These are phyloP conservation scores for Gremmenia infestans DNA, from an alignment of 2,329 filamentous ascomycete genomes.

Conservation along the genomic window DNA sequence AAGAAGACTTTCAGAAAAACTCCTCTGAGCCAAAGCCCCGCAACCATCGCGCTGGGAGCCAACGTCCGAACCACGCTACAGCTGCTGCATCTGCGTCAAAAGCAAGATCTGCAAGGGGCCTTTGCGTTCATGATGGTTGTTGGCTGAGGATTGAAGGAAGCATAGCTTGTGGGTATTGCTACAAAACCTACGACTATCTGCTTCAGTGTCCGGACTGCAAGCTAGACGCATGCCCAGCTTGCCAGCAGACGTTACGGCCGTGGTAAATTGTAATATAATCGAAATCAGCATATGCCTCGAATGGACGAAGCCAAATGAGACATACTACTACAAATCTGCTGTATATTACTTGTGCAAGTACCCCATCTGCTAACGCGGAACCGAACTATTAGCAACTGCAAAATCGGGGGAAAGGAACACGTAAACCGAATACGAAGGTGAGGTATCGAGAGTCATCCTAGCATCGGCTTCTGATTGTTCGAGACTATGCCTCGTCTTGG, in stretches of 20 bases:
- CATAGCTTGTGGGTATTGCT: conserved; percentile 14
- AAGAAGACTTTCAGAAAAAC: neutral
- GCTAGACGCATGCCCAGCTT: conserved; percentile 20
- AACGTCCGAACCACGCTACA: neutral
- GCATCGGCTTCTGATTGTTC: too few relatives aligned
- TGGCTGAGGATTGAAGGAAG: conserved; percentile 20
- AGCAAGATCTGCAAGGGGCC: conserved; percentile 1
- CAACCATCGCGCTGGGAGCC: neutral
- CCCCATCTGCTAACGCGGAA: too few relatives aligned
- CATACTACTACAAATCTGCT: neutral
- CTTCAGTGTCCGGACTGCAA: conserved; percentile 20
- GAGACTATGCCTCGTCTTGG: too few relatives aligned
- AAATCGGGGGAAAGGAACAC: too few relatives aligned
- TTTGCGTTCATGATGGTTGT: conserved; percentile 15
- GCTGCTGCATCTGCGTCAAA: neutral
- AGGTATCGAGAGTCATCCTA: too few relatives aligned
- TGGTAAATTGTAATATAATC: neutral
- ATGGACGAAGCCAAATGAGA: neutral
- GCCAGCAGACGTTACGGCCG: conserved; percentile 15
- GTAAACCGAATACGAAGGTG: too few relatives aligned
- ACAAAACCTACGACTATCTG: conserved; percentile 14
- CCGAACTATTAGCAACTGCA: too few relatives aligned
- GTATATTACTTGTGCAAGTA: too few relatives aligned
- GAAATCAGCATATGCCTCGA: neutral
- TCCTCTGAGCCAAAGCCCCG: neutral